Evolutionary conservation across 1,284 basidiomycete species (phyloP), one percentile per base, ranked within the genome.

Genomic region (Sporisorium sorghi): DNA sequence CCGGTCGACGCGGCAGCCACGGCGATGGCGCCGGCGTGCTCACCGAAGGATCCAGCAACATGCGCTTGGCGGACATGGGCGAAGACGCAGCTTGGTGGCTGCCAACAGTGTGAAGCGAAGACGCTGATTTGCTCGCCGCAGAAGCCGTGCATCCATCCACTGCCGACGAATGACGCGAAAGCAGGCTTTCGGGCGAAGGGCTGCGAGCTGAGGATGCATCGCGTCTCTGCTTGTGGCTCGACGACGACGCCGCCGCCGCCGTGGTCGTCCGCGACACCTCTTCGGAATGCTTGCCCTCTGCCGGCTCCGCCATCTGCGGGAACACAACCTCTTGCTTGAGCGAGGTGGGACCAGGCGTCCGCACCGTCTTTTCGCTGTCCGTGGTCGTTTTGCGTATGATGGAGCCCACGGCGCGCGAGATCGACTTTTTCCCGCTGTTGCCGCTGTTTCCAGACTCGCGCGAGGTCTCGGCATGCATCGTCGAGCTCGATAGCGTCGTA

Each of bases 1-100:
- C 82, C 2, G 82, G 82, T 32, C 78, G 74, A 17, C 80, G 78
- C 11, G 82, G 82, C 30, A 83, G 68, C 50, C 56, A 73, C 11
- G 72, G 77, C 40, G 62, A 72, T 28, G 81, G 81, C n/a, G 48
- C 62, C 5, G 81, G 81, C 42, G 81, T 74, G 66, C 79, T 79
- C 32, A 81, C 58, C 28, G 56, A 60, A 11, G 80, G 72, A 33
- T 82, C 73, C 37, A 70, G 60, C 32, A 62, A 26, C 39, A 70
- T 59, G 19, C 72, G 72, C 46, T 68, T 70, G 33, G 35, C 43
- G 12, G 60, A 51, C 40, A 63, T 28, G 32, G 66, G 62, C 35
- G 72, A 74, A 9, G 40, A 37, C 14, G 62, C 50, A 17, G 62
- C 50, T 15, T 54, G 46, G 10, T 47, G 42, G 54, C 61, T 51